Base-by-base conservation (phyloP, 1,284 basidiomycete species). In the Pseudozyma sp. region DNA sequence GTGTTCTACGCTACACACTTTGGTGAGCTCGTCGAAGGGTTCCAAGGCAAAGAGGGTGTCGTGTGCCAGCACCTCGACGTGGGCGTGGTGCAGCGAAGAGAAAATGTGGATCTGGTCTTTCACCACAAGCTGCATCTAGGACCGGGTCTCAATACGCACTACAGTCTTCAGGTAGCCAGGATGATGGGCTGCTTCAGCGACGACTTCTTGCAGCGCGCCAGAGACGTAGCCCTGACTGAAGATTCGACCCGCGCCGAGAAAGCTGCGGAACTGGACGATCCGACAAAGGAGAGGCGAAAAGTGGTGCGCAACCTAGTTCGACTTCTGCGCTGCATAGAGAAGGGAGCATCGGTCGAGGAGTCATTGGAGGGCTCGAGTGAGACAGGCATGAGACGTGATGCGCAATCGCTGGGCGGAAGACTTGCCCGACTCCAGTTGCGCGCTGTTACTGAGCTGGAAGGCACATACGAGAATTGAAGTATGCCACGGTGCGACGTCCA, bases 1-100 rank as follows among this genome's bases (percentile, higher is more conserved):
- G 91, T 92, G 2, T 92, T 97, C 85, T 98, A 97, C 80, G 91
- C 93, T 7, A 97, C 95, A 88, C 95, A 81, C 73, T 88, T 85
- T 62, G 70, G 65, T 43, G 68, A 77, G 42, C 67, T 80, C 5
- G 61, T 65, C 39, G 59, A 70, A 31, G 68, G 69, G 4, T 33
- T 79, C 11, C 54, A 53, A 4, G 51, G 58, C 10, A 62, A 69
- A 34, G 64, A 61, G 4, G 63, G 70, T 7, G 59, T 69, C 19
- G 56, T 62, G 7, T 62, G 66, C 39, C 61, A 62, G 29, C 72
- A 78, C 29, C 65, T 71, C 14, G 30, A 57, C 7, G 73, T 71
- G 16, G 59, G 54, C 45, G 52, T 62, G 24, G 53, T 49, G 33
- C 51, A 58, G 35, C 24, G 44, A 34, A 40, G 37, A 7, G 51